Conservation (phyloP, 148 eudicot species). For the Rhododendron ferrugineum region DNA sequence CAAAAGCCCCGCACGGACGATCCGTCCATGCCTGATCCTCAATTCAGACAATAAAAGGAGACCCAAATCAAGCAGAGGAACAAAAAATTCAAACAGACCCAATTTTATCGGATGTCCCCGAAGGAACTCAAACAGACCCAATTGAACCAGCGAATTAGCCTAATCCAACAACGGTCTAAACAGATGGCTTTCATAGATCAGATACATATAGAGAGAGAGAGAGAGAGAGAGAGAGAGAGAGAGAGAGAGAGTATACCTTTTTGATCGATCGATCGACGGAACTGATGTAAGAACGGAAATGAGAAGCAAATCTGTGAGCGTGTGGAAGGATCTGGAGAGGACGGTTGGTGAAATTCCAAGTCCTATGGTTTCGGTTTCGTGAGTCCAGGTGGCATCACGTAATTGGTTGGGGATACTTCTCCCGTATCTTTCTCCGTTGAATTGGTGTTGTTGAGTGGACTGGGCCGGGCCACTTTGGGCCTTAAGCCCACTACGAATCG, state of each 20-base stretch:
- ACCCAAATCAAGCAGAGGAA: neutral
- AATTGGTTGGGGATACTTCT: neutral
- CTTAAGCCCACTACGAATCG: neutral
- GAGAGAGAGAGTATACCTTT: neutral
- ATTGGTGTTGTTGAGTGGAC: neutral
- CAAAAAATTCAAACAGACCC: neutral
- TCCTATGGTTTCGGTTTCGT: neutral
- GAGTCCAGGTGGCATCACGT: neutral
- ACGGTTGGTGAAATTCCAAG: neutral
- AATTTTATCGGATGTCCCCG: no score
- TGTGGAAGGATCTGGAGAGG: neutral
- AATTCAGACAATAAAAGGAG: neutral
- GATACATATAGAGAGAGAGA: neutral
- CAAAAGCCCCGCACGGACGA: neutral
- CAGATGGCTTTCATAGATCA: neutral
- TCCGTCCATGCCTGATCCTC: neutral
- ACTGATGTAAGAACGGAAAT: neutral
- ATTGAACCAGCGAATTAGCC: neutral
- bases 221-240: neutral
- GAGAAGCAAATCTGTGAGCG: neutral
- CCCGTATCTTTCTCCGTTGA: neutral
- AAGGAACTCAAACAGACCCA: neutral
- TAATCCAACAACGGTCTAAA: neutral
- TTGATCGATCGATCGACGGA: neutral
- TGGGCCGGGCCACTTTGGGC: neutral